These are phyloP conservation scores for Melastoma candidum DNA, from an alignment of 441 rosid genomes.

Conservation along the genomic window DNA sequence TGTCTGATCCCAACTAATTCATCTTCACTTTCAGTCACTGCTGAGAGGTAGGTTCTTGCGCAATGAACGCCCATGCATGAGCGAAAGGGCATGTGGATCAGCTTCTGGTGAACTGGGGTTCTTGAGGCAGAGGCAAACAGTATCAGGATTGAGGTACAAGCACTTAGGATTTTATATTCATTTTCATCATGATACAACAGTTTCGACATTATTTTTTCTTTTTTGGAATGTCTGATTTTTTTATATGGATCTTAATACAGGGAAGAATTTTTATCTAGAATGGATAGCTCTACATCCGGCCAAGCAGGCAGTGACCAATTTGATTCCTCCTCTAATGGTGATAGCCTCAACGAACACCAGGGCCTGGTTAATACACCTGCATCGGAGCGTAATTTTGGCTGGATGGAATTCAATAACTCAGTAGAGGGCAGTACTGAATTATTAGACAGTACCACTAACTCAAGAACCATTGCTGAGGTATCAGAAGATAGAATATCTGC, in stretches of 20 bases:
- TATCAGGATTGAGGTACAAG: conserved; percentile 76
- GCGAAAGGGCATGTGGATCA: conserved; percentile 46
- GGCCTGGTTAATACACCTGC: conserved; percentile 21
- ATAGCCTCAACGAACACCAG: conserved; percentile 31
- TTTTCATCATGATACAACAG: conserved; percentile 2
- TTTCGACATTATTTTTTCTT: background rate
- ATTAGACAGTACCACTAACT: conserved; percentile 27
- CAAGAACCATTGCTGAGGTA: conserved; percentile 22
- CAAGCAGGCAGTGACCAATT: conserved; percentile 45
- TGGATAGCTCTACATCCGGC: conserved; percentile 45
- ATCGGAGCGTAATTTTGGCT: conserved; percentile 25
- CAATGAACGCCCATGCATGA: conserved; percentile 44
- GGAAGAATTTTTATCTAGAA: conserved; percentile 77
- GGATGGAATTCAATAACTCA: conserved; percentile 22
- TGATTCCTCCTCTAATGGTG: conserved; percentile 40
- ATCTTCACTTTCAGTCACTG: conserved; percentile 49
- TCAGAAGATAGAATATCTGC: conserved; percentile 28
- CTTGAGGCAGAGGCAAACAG: conserved; percentile 80
- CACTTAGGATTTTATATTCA: background rate
- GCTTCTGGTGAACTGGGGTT: conserved; percentile 92
- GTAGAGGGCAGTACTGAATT: conserved; percentile 25
- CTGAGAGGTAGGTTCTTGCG: conserved; percentile 90
- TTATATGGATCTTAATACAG: conserved; percentile 25
- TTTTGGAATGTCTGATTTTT: background rate
- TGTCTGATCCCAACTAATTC: background rate